These are phyloP conservation scores for Trametes cingulata DNA, from an alignment of 768 basidiomycete species.

Conservation along the genomic window DNA sequence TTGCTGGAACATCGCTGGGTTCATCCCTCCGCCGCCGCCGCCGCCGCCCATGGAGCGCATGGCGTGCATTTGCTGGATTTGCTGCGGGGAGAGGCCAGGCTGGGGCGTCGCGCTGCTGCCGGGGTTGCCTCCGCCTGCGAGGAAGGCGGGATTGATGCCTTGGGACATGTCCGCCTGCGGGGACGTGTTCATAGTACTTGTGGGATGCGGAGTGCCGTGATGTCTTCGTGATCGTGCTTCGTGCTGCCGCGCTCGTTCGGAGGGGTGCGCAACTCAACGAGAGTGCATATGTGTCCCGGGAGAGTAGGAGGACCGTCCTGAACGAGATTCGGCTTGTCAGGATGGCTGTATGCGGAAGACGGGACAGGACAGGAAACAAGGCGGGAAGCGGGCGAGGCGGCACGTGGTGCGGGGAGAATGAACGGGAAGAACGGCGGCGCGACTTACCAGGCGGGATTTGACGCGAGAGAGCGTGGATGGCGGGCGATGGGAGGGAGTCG, in stretches of 20 bases:
- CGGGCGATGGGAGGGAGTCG: slow-evolving; percentile 7
- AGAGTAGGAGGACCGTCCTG: not conserved
- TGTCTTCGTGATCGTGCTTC: not conserved
- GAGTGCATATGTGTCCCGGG: not conserved
- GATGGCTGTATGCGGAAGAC: too few relatives aligned
- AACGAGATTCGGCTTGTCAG: not conserved
- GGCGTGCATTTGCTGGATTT: slow-evolving; percentile 26
- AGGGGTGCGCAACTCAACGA: not conserved
- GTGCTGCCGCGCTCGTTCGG: not conserved
- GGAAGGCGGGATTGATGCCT: slow-evolving; percentile 25
- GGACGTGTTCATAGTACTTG: slow-evolving; percentile 9
- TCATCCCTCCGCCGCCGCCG: slow-evolving; percentile 15
- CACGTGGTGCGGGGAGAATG: not conserved
- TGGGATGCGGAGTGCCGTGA: too few relatives aligned
- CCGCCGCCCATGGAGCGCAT: slow-evolving; percentile 17
- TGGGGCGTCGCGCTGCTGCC: slow-evolving; percentile 4
- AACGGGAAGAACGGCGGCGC: not conserved
- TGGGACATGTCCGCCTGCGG: slow-evolving; percentile 21
- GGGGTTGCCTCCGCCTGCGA: slow-evolving; percentile 10
- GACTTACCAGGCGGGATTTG: slow-evolving; percentile 5
- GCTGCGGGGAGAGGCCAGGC: slow-evolving; percentile 10
- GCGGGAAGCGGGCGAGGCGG: not conserved
- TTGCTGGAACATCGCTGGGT: slow-evolving; percentile 21
- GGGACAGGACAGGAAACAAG: too few relatives aligned
- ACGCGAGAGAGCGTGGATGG: slow-evolving; percentile 5